Conservation (phyloP, 139 green algal species). For the Astrephomene gubernaculifera region DNA sequence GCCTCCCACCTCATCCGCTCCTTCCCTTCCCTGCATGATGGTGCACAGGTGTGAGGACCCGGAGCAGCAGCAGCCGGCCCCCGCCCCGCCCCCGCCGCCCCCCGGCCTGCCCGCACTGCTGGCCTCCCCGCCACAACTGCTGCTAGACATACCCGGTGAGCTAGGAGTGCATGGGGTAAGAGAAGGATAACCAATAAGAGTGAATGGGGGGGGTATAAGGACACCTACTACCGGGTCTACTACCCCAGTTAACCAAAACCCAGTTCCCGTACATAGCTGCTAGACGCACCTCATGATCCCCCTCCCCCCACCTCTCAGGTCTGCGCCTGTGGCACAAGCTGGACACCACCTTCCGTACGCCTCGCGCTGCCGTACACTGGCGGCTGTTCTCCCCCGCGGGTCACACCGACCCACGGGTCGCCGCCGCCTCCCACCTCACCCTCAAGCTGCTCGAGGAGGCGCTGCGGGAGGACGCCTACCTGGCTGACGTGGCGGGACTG, state of each 20-base stretch:
- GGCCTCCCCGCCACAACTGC: constrained; percentile 66
- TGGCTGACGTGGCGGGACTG: constrained; percentile 86
- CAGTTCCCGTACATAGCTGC: too few relatives aligned
- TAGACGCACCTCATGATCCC: background rate
- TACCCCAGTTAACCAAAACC: too few relatives aligned
- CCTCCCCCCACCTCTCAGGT: constrained; percentile 38
- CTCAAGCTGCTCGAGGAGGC: constrained; percentile 89
- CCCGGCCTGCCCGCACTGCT: constrained; percentile 45
- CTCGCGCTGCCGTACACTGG: constrained; percentile 73
- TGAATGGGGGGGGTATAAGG: too few relatives aligned
- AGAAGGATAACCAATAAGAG: too few relatives aligned
- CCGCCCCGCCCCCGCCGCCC: background rate
- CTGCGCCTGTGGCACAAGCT: constrained; percentile 90
- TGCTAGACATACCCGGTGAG: constrained; percentile 73
- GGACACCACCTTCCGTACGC: constrained; percentile 79
- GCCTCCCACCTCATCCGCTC: too few relatives aligned
- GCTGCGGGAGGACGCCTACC: constrained; percentile 91
- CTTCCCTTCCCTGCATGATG: background rate
- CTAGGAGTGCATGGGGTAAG: too few relatives aligned
- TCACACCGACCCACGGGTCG: constrained; percentile 45
- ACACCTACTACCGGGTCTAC: too few relatives aligned
- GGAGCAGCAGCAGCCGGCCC: background rate
- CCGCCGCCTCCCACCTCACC: constrained; percentile 71
- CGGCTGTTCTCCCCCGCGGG: constrained; percentile 63
- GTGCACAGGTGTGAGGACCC: constrained; percentile 35